Evolutionary conservation across 352 stramenopile genomes (phyloP), one percentile per base, ranked within the genome.

Genomic region (Phytophthora lateralis): DNA sequence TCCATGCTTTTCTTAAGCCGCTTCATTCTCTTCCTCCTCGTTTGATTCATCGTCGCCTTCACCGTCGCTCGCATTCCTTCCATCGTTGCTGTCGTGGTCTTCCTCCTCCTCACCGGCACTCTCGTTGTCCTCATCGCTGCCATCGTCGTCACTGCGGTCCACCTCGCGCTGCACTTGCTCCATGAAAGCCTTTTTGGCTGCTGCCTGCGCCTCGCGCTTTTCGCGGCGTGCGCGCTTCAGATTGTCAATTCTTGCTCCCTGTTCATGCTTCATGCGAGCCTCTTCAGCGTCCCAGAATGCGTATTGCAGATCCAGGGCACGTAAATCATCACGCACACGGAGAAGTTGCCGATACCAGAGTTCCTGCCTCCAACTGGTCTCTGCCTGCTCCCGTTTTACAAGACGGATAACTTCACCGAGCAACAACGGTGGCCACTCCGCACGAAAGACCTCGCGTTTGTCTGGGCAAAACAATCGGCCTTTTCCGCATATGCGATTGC

Each of bases 261-360:
- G 59, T 27, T 86, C 77, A 15, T 63, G 66, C 11, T 72, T 54
- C 27, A 88, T 58, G 2, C 83, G 72, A 18, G 73, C 69, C 2
- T 75, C 80, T 53, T 92, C 83, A n/a, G 78, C 71, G 34, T 85
- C 73, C 77, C 76, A 82, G 46, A 70, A 84, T 7, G 75, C 80
- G 38, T 82, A 78, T 32, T 90, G 80, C 46, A 87, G 49, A 51
- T 92, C 83, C 43, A 83, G 54, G 3, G 70, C 83, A 0, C 83
- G 75, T 44, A 92, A 55, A 46, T 92, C 80, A 39, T 92, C 80
- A 0, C 83, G 75, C 6, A 92, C 80, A 4, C 83, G 80, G 45
- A 92, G 60, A 21, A 92, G 55, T 24, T 71, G 52, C 2, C 83
- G 75, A 44, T 81, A 77, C 67, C 71, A 84, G n/a, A 61, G 63